phyloP scores from a whole-genome alignment of 1,139 yeast genomes.

The Geotrichum cucujoidarum region DNA sequence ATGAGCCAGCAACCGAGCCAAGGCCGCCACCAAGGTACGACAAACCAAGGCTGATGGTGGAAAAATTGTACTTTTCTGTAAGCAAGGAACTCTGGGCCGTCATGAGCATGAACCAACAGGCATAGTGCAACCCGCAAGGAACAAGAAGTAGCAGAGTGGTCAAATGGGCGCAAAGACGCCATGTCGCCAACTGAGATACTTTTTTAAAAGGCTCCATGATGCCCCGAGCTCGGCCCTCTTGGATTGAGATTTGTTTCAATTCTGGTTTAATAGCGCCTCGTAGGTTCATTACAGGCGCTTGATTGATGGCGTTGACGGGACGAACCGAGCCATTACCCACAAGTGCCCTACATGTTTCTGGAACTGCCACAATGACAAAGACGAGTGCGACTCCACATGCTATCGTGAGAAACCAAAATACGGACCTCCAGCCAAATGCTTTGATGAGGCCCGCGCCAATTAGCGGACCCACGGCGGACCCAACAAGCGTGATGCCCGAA shows the following conservation, averaged over 20 bases:
- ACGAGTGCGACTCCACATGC: slow-evolving; percentile 47
- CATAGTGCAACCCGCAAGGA: slow-evolving; percentile 57
- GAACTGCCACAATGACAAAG: slow-evolving; percentile 40
- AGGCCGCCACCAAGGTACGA: slow-evolving; percentile 45
- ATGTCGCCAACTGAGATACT: slow-evolving; percentile 38
- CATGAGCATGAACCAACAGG: slow-evolving; percentile 64
- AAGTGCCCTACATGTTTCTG: slow-evolving; percentile 65
- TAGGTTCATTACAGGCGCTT: slow-evolving; percentile 39
- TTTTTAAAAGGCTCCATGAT: slow-evolving; percentile 39
- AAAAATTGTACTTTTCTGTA: slow-evolving; percentile 45
- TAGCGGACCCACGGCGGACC: slow-evolving; percentile 72
- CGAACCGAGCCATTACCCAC: slow-evolving; percentile 63
- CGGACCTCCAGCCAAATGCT: slow-evolving; percentile 67
- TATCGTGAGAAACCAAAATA: slow-evolving; percentile 68
- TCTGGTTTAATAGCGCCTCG: slow-evolving; percentile 16
- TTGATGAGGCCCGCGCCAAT: slow-evolving; percentile 63
- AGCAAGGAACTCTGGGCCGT: slow-evolving; percentile 59
- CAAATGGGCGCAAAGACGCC: slow-evolving; percentile 31
- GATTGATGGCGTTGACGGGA: slow-evolving; percentile 42
- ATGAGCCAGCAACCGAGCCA: slow-evolving; percentile 37
- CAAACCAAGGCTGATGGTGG: slow-evolving; percentile 54
- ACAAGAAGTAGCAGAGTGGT: slow-evolving; percentile 41
- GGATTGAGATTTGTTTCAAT: slow-evolving; percentile 22
- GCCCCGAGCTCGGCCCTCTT: slow-evolving; percentile 27
- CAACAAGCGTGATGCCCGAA: slow-evolving; percentile 62